These are phyloP conservation scores for Keithomyces neogunnii DNA, from an alignment of 2,329 filamentous ascomycete species.

Conservation along the genomic window DNA sequence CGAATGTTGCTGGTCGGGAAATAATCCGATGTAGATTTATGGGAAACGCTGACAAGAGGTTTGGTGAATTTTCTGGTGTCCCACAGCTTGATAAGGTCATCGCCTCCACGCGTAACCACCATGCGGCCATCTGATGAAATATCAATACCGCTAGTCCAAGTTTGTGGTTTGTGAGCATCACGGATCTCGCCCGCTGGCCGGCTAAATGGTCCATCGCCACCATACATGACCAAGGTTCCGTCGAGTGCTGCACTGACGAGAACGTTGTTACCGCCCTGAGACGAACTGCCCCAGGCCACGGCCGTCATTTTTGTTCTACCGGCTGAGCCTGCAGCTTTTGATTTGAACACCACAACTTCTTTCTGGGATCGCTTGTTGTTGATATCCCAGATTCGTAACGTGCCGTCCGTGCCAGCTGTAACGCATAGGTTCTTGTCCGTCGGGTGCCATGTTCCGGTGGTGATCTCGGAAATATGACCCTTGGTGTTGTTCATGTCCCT, in stretches of 20 bases:
- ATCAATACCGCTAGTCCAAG: constrained; percentile 88
- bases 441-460: constrained; percentile 85
- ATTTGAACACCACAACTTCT: constrained; percentile 94
- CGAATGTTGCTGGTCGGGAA: constrained; percentile 80
- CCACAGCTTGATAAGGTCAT: constrained; percentile 92
- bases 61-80: constrained; percentile 93
- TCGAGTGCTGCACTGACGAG: constrained; percentile 80
- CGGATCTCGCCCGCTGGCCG: constrained; percentile 75
- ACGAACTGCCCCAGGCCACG: constrained; percentile 72
- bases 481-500: constrained; percentile 97
- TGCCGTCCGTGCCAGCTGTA: constrained; percentile 91
- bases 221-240: constrained; percentile 86
- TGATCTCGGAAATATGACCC: constrained; percentile 88
- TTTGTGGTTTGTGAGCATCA: constrained; percentile 72
- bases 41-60: constrained; percentile 70
- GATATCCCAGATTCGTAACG: constrained; percentile 91
- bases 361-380: constrained; percentile 86
- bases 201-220: constrained; percentile 76
- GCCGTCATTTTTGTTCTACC: constrained; percentile 91
- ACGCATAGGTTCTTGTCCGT: constrained; percentile 75
- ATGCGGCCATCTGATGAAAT: constrained; percentile 86
- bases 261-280: constrained; percentile 69
- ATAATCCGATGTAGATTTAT: constrained; percentile 74
- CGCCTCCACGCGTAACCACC: constrained; percentile 83
- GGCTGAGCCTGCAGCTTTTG: constrained; percentile 75